A percentile compares a stretch with the other conserved stretches of the same genome.
phyloP scores from a whole-genome alignment of 75 land plant genomes.

The Pinus taeda region DNA sequence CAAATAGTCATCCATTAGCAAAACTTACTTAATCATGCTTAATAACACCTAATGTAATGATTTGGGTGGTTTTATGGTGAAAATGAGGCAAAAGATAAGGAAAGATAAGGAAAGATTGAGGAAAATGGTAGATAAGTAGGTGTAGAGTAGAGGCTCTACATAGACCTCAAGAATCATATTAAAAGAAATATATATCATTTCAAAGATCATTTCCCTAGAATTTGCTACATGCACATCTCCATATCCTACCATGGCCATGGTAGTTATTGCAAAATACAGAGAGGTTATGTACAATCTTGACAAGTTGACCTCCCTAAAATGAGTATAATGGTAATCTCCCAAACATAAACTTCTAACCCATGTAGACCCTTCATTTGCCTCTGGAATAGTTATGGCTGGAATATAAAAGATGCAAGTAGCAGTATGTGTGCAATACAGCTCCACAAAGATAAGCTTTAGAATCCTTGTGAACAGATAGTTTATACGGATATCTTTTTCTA shows the following conservation, averaged over 20 bases:
- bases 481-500: constrained; percentile 82
- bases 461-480: constrained; percentile 81
- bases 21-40: no score
- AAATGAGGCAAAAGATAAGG: no score
- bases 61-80: no score
- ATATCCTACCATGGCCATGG: constrained; percentile 92
- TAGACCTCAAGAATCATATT: constrained; percentile 92
- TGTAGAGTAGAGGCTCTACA: no score
- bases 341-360: constrained; percentile 79
- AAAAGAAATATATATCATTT: constrained; percentile 85
- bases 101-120: no score
- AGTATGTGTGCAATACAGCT: constrained; percentile 91
- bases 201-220: constrained; percentile 77
- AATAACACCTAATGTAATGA: no score
- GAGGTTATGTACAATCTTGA: constrained; percentile 62
- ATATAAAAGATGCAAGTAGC: constrained; percentile 94
- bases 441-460: constrained; percentile 72
- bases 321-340: constrained; percentile 52
- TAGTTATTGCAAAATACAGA: constrained; percentile 74
- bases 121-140: no score
- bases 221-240: constrained; percentile 93
- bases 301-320: constrained; percentile 62
- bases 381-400: constrained; percentile 79
- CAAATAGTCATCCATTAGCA: no score
- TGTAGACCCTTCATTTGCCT: constrained; percentile 53